A percentile compares a stretch with the other conserved stretches of the same genome.
These are phyloP conservation scores for Fonsecaea multimorphosa DNA, from an alignment of 2,329 filamentous ascomycete genomes.

Conservation along the genomic window DNA sequence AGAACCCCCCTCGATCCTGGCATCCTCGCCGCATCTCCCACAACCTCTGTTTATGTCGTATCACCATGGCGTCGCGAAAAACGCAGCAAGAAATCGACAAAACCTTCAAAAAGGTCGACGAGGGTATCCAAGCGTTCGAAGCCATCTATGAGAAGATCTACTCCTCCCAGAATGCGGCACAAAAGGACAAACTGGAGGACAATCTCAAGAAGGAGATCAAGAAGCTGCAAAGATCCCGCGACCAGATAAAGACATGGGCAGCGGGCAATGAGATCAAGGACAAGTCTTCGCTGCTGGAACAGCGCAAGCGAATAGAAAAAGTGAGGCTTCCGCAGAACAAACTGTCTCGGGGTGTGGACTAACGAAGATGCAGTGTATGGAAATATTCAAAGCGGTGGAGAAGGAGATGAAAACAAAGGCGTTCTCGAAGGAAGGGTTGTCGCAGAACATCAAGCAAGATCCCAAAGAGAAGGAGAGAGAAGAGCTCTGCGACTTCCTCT, in stretches of 20 bases:
- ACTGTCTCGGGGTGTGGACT: slow-evolving; percentile 8
- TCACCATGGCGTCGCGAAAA: slow-evolving; percentile 90
- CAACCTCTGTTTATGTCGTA: slow-evolving; percentile 10
- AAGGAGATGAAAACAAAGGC: slow-evolving; percentile 99
- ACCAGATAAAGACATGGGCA: slow-evolving; percentile 99
- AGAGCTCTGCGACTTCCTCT: slow-evolving; percentile 85
- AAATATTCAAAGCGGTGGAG: slow-evolving; percentile 99
- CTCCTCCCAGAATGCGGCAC: slow-evolving; percentile 85
- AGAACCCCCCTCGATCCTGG: background rate
- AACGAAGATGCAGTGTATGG: slow-evolving; percentile 67
- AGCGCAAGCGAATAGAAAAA: slow-evolving; percentile 96
- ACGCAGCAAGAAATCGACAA: slow-evolving; percentile 98
- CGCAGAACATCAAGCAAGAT: slow-evolving; percentile 88
- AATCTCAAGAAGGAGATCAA: slow-evolving; percentile 99
- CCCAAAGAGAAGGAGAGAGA: slow-evolving; percentile 97
- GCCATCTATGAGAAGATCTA: slow-evolving; percentile 98
- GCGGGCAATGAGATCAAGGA: slow-evolving; percentile 99
- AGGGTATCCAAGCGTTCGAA: slow-evolving; percentile 92
- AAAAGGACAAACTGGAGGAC: slow-evolving; percentile 98
- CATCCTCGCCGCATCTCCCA: slow-evolving; percentile 3
- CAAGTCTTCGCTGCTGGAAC: slow-evolving; percentile 91
- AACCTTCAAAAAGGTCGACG: slow-evolving; percentile 97
- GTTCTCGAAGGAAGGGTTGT: slow-evolving; percentile 96
- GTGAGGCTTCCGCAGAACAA: slow-evolving; percentile 55
- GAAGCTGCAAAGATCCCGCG: slow-evolving; percentile 94